Base-by-base conservation (phyloP, 2,329 filamentous ascomycete genomes). In the Fusarium sp. region DNA sequence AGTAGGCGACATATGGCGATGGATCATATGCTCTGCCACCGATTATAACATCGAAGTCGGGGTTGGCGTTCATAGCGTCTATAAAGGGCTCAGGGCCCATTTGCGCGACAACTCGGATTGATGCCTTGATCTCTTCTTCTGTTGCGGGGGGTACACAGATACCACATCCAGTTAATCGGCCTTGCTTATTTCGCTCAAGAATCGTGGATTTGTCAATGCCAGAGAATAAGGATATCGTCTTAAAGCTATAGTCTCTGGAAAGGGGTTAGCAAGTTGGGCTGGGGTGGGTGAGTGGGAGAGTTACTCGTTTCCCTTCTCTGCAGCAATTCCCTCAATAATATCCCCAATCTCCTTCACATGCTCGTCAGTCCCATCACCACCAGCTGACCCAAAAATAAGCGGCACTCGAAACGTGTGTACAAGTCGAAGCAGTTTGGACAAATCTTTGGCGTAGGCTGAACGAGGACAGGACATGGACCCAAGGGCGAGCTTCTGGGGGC, bases 11-110 rank as follows among this genome's bases (percentile, higher is more conserved):
- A 35, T 82, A 85, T 1, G 84, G 84, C 0, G 84, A 80, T 0
- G 84, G 84, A 23, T 86, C 84, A 45, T 85, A 85, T 0, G 83
- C 80, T 1, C 84, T 78, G 1, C 88, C 88, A 0, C 84, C 87
- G 3, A 88, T 77, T n/a, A 89, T 82, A 60, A 89, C 79, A 60
- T 87, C 80, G 59, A 85, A 85, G 68, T 87, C 83, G 0, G 84
- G 84, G 4, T 83, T 70, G 0, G 79, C 77, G 6, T 77, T 66
- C 83, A 87, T 85, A 6, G 84, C 85, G 8, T 83, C 74, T 1
- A 85, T 23, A 34, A 85, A 86, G 0, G 86, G 85, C 52, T 88
- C 86, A 0, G 83, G 78, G 0, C 86, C 86, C 79, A 87, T 86
- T 64, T 88, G 87, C 0, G 83, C 83, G 1, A 86, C 85, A 6